Base-by-base conservation (phyloP, 345 rosid genomes). In the Eucalyptus marginata region DNA sequence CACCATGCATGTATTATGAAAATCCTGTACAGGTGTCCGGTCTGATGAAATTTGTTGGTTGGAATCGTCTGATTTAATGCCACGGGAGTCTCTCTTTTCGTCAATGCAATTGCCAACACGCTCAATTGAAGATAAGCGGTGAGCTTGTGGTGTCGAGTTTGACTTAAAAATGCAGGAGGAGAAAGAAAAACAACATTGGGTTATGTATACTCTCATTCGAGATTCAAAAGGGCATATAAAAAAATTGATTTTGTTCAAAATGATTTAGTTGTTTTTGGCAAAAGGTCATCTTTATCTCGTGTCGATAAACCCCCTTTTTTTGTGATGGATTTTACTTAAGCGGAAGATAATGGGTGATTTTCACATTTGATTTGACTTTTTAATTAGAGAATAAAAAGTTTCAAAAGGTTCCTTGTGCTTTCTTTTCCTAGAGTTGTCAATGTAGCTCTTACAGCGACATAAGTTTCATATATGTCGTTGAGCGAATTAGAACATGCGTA, bases 381-480 rank as follows among this genome's bases (percentile, higher is more conserved):
- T 68, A 3, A 68, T 68, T 68, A 15, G 11, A 4, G 3, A 8
- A 68, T 16, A 68, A 33, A 33, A 9, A 10, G 6, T 68, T 59
- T 6, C 2, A 10, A 36, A 76, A 36, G 24, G 13, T 11, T 20
- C 47, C 5, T 10, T 18, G 13, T 33, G 22, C 7, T 71, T 71
- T 36, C 46, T 71, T 71, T 33, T 68, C 81, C 13, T 2, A 0
- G 8, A 66, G 2, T 33, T 9, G 24, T 71, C 6, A 3, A 5
- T 18, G 22, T 71, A 17, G 25, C 46, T 36, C 24, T 33, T 68
- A 24, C 7, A n/a, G 36, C 12, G 2, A 36, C 4, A 18, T 36
- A 36, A 17, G 46, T 71, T 36, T 71, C 13, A 18, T 10, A 10
- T 1, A 36, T 3, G 7, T 2, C 20, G 0, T 31, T 0, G 2